Percentiles rank a stretch among this genome's conserved stretches.
Evolutionary conservation across 495 filamentous ascomycete species (phyloP).

Genomic region (Penicillium atrosanguineum): DNA sequence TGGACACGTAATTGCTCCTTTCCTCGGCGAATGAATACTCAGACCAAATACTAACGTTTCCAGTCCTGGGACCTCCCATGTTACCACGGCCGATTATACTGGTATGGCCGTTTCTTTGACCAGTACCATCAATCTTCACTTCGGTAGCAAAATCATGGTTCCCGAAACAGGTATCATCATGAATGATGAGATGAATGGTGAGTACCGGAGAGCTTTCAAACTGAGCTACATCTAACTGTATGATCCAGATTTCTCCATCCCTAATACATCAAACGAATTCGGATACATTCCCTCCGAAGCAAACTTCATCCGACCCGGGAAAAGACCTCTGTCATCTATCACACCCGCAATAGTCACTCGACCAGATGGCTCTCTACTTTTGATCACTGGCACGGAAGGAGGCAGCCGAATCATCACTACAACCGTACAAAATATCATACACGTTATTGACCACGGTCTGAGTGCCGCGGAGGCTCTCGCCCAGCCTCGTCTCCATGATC

Average conservation of each 20-base stretch:
- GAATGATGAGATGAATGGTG: constrained; percentile 93
- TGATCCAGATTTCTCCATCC: constrained; percentile 66
- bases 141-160: constrained; percentile 73
- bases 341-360: constrained; percentile 73
- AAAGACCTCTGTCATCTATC: constrained; percentile 78
- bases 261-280: constrained; percentile 70
- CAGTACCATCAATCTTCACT: constrained; percentile 82
- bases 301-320: constrained; percentile 79
- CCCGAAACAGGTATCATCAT: constrained; percentile 82
- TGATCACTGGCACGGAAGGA: constrained; percentile 74
- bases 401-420: constrained; percentile 87
- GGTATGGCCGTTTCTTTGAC: constrained; percentile 73
- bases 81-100: constrained; percentile 64
- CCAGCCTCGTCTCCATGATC: constrained; percentile 74
- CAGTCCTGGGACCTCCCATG: constrained; percentile 70
- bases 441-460: constrained; percentile 65
- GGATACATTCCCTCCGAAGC: constrained; percentile 75
- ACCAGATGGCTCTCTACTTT: constrained; percentile 62
- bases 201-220: background rate
- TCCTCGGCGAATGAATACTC: background rate
- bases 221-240: background rate
- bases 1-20: constrained; percentile 50
- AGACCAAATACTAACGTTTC: background rate
- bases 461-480: constrained; percentile 60
- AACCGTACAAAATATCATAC: constrained; percentile 72